Percentiles rank a stretch among this genome's conserved stretches.
These are phyloP conservation scores for Fragilariopsis cylindrus DNA, from an alignment of 108 stramenopile species.

Conservation along the genomic window DNA sequence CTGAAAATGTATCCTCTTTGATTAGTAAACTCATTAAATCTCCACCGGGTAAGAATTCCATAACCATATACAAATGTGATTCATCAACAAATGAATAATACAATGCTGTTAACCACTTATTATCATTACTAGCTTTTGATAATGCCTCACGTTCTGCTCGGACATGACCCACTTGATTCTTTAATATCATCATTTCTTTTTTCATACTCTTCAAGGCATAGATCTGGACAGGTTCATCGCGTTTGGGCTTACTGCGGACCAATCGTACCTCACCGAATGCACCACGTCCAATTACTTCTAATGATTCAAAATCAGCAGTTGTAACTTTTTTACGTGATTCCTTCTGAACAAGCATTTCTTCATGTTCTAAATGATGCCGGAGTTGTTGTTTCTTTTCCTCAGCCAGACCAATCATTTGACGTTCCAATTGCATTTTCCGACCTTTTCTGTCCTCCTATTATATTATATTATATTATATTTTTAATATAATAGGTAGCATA, in stretches of 20 bases:
- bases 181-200: slow-evolving; percentile 99
- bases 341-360: slow-evolving; percentile 80
- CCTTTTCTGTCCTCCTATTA: slow-evolving; percentile 66
- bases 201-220: slow-evolving; percentile 99
- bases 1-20: slow-evolving; percentile 89
- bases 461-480: no score
- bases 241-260: slow-evolving; percentile 79
- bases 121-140: slow-evolving; percentile 86
- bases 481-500: neutral
- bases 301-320: slow-evolving; percentile 89
- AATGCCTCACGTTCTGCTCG: slow-evolving; percentile 96
- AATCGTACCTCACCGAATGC: slow-evolving; percentile 97
- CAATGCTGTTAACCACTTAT: slow-evolving; percentile 94
- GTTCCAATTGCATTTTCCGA: slow-evolving; percentile 85
- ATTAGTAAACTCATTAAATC: slow-evolving; percentile 99
- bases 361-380: slow-evolving; percentile 73
- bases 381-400: slow-evolving; percentile 79
- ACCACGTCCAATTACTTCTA: slow-evolving; percentile 92
- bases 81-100: slow-evolving; percentile 97
- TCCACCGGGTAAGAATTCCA: slow-evolving; percentile 99
- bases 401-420: slow-evolving; percentile 80
- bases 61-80: slow-evolving; percentile 93
- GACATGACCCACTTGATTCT: slow-evolving; percentile 99
- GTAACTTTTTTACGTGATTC: slow-evolving; percentile 75
- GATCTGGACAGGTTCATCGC: slow-evolving; percentile 62